Evolutionary conservation across 495 filamentous ascomycete genomes (phyloP), one percentile per base, ranked within the genome.

Genomic region (Amorphotheca resinae): DNA sequence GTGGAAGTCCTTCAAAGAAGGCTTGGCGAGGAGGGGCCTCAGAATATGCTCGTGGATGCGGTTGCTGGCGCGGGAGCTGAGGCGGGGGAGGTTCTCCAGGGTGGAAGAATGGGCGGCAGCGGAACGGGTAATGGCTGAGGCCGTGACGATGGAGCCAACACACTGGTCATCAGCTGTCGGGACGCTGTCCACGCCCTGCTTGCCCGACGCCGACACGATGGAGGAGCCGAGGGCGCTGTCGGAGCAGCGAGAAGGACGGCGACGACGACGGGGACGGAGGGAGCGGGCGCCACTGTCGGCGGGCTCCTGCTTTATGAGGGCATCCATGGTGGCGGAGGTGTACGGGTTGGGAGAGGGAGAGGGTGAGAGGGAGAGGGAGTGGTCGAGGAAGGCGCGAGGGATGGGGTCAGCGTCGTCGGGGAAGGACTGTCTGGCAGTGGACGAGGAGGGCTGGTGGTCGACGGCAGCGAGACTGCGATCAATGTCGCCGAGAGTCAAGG

Each of bases 1-100:
- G 53, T 84, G 84, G 62, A 89, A 93, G 23, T 80, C 76, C 60
- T 86, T 80, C 38, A 88, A 68, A 9, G 57, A 51, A 2, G 59
- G 47, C 32, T 73, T 67, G 39, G 63, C 61, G 38, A 73, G 58
- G 1, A 76, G 55, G 6, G 72, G 72, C 58, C 60, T 65, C 34
- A 76, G 54, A 32, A 66, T 66, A 56, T 73, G 64, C 43, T 74
- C 70, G 54, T 58, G 57, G 44, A 76, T 74, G 51, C 70, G 66
- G 60, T 65, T 72, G 49, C 56, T 64, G 39, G 68, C 68, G 43
- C 67, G 68, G 16, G 54, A 38, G 50, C 70, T 68, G 46, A 76
- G 65, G 43, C 63, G 60, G 37, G 64, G 58, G 11, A 56, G 49
- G 40, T 49, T 59, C 43, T 60, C 54, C 38, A 63, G 48, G 25